Conservation (phyloP, 768 basidiomycete genomes). For the Daedaleopsis nitida region DNA sequence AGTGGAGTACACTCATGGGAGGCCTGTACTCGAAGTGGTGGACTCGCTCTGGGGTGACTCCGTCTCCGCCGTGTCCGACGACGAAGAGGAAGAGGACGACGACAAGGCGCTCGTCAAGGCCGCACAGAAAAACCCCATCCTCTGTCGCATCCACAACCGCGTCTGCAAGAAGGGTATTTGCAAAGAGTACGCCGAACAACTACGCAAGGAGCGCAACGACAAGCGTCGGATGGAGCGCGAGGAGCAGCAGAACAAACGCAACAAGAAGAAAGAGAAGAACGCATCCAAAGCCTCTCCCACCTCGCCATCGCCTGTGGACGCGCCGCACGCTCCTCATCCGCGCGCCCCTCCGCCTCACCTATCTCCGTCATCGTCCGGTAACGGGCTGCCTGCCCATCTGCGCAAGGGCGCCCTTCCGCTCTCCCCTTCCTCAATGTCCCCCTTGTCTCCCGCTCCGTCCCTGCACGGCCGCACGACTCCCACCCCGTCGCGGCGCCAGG, state of each 20-base stretch:
- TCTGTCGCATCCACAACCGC: constrained; percentile 35
- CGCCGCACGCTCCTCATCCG: too few relatives aligned
- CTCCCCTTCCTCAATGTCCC: neutral
- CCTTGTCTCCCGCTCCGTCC: neutral
- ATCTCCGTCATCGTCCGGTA: neutral
- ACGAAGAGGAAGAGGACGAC: neutral
- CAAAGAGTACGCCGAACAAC: constrained; percentile 32
- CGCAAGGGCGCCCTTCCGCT: constrained; percentile 2
- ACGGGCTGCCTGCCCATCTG: constrained; percentile 7
- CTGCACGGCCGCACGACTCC: neutral
- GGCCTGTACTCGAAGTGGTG: neutral
- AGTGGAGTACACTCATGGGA: neutral
- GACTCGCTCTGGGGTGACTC: constrained; percentile 3
- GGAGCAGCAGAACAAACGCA: neutral
- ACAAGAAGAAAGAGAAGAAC: constrained; percentile 8
- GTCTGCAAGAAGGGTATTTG: constrained; percentile 43
- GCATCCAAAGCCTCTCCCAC: too few relatives aligned
- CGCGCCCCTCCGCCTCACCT: constrained; percentile 9
- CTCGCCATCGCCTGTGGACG: too few relatives aligned
- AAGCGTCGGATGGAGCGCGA: constrained; percentile 21
- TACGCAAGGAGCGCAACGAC: constrained; percentile 22
- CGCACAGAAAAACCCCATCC: neutral
- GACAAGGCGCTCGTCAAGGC: neutral
- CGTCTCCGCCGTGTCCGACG: neutral
- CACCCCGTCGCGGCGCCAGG: neutral